phyloP scores from a whole-genome alignment of 2,329 filamentous ascomycete species.

The Coniella vitis region DNA sequence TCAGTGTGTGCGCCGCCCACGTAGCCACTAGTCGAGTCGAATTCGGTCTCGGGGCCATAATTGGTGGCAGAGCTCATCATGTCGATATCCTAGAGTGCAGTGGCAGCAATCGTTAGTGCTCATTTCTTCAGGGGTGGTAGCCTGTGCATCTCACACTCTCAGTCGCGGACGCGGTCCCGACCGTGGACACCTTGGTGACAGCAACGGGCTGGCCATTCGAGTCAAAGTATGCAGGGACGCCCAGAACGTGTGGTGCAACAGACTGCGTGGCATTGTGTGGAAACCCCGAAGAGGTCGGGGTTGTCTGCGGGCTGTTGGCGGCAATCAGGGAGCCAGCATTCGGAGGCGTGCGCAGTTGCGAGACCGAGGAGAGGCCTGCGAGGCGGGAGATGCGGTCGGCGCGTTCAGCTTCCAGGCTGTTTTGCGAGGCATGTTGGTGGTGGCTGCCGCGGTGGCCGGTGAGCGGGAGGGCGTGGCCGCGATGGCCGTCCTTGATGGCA shows the following conservation, averaged over 20 bases:
- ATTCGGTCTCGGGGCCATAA: conserved; percentile 39
- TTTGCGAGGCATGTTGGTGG: conserved; percentile 55
- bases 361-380: conserved; percentile 82
- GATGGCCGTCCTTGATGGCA: conserved; percentile 93
- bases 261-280: conserved; percentile 21
- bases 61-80: conserved; percentile 64
- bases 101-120: too few species aligned
- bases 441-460: conserved; percentile 50
- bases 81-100: conserved; percentile 54
- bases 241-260: conserved; percentile 27
- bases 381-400: conserved; percentile 93
- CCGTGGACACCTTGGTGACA: conserved; percentile 76
- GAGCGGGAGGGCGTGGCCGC: conserved; percentile 64
- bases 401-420: conserved; percentile 81
- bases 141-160: conserved; percentile 70
- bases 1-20: conserved; percentile 33
- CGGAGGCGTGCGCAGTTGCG: conserved; percentile 57
- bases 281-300: conserved; percentile 42
- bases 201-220: conserved; percentile 61
- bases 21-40: conserved; percentile 49
- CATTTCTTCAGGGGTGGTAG: too few species aligned
- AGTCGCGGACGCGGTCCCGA: conserved; percentile 84
- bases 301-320: conserved; percentile 37
- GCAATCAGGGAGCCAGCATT: conserved; percentile 26
- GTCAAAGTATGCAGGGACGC: conserved; percentile 68